These are phyloP conservation scores for Epichloe amarillans DNA, from an alignment of 2,329 filamentous ascomycete species.

Conservation along the genomic window DNA sequence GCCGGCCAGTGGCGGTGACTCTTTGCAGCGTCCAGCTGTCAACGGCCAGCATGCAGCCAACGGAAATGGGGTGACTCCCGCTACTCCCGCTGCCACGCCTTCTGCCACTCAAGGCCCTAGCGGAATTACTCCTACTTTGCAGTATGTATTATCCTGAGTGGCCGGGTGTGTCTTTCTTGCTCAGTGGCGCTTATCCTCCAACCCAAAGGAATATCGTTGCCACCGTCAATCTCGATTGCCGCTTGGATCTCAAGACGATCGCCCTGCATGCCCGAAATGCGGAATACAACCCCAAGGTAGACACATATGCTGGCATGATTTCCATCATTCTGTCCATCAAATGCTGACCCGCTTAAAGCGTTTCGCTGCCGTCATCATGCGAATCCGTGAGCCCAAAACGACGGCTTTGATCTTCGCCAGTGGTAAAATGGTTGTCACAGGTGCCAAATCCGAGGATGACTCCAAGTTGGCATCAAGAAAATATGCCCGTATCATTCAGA, in stretches of 20 bases:
- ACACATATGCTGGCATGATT: conserved; percentile 7
- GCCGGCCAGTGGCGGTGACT: conserved; percentile 57
- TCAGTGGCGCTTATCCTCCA: conserved; percentile 39
- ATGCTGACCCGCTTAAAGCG: conserved; percentile 42
- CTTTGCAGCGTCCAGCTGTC: conserved; percentile 18
- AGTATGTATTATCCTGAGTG: conserved; percentile 61
- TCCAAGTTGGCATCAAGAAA: conserved; percentile 94
- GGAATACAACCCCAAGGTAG: conserved; percentile 97
- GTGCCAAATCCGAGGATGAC: conserved; percentile 95
- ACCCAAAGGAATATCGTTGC: conserved; percentile 87
- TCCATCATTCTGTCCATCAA: background rate
- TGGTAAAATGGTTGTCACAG: conserved; percentile 98
- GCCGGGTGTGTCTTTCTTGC: conserved; percentile 14
- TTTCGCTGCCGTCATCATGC: conserved; percentile 99
- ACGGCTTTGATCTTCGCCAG: conserved; percentile 96
- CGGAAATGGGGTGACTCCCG: conserved; percentile 70
- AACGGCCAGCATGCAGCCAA: conserved; percentile 45
- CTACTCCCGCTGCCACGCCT: conserved; percentile 85
- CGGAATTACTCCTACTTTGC: conserved; percentile 83
- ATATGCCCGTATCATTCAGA: conserved; percentile 98
- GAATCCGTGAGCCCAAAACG: conserved; percentile 97
- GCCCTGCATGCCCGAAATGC: conserved; percentile 95
- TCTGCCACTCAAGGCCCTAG: conserved; percentile 69
- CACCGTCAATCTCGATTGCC: conserved; percentile 95
- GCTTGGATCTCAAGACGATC: conserved; percentile 96